These are phyloP conservation scores for Verticillium alfalfae DNA, from an alignment of 2,329 filamentous ascomycete genomes.

Conservation along the genomic window DNA sequence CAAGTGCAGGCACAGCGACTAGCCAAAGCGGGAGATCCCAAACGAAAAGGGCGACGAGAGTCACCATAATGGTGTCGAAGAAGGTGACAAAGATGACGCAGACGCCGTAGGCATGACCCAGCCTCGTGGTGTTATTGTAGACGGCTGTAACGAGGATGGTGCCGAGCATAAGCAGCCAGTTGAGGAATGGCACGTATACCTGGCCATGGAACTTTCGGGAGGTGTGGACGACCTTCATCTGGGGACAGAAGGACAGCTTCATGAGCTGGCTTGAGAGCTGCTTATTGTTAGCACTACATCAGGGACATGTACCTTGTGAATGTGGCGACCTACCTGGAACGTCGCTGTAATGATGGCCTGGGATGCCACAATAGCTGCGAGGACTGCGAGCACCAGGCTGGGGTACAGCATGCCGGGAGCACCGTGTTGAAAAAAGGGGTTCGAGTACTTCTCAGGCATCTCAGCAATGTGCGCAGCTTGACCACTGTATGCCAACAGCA, in stretches of 20 bases:
- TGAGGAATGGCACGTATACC: slow-evolving; percentile 69
- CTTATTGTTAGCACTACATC: neutral
- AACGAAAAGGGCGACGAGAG: slow-evolving; percentile 65
- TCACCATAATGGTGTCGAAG: slow-evolving; percentile 70
- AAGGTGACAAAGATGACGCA: slow-evolving; percentile 79
- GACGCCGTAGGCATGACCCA: slow-evolving; percentile 72
- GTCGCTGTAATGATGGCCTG: slow-evolving; percentile 75
- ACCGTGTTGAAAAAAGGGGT: slow-evolving; percentile 73
- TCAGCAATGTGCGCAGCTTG: slow-evolving; percentile 68
- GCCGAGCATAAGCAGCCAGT: slow-evolving; percentile 73
- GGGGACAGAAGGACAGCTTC: slow-evolving; percentile 66
- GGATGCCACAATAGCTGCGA: slow-evolving; percentile 69
- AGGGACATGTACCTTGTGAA: neutral
- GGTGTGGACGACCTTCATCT: slow-evolving; percentile 68
- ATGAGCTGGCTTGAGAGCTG: slow-evolving; percentile 54
- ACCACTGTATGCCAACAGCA: slow-evolving; percentile 61
- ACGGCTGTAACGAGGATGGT: slow-evolving; percentile 69
- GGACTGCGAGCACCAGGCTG: slow-evolving; percentile 60
- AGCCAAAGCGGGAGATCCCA: slow-evolving; percentile 59
- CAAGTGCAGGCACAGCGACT: slow-evolving; percentile 57
- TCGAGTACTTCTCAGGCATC: slow-evolving; percentile 50
- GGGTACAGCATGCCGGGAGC: slow-evolving; percentile 62
- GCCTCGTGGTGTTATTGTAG: slow-evolving; percentile 66
- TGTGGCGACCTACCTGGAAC: slow-evolving; percentile 49
- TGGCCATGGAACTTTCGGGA: slow-evolving; percentile 67